Evolutionary conservation across 1,284 basidiomycete genomes (phyloP).

Genomic region (Mycena citricolor): DNA sequence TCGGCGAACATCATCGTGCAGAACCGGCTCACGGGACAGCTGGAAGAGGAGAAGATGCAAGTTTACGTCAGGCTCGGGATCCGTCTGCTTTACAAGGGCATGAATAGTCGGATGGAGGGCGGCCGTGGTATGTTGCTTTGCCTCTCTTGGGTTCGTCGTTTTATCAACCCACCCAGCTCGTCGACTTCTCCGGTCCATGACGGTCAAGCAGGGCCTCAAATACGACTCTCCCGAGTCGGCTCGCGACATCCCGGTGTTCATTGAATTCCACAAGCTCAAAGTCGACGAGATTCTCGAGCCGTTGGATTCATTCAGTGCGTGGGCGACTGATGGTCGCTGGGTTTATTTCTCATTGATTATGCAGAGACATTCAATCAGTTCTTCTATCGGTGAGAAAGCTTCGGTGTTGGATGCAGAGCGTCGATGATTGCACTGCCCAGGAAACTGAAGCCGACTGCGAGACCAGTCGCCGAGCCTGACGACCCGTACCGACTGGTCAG

Average conservation of each 20-base stretch:
- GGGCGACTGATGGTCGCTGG: slow-evolving; percentile 1
- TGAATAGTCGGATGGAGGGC: slow-evolving; percentile 88
- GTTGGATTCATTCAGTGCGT: slow-evolving; percentile 78
- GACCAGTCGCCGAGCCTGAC: slow-evolving; percentile 74
- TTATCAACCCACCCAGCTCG: slow-evolving; percentile 55
- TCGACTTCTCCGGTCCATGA: slow-evolving; percentile 82
- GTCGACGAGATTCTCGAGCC: slow-evolving; percentile 83
- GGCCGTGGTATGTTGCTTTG: slow-evolving; percentile 64
- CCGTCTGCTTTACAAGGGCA: slow-evolving; percentile 90
- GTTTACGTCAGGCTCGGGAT: slow-evolving; percentile 94
- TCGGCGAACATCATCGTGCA: slow-evolving; percentile 97
- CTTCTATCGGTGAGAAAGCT: slow-evolving; percentile 57
- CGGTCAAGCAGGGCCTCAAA: slow-evolving; percentile 93
- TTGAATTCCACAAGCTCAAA: slow-evolving; percentile 88
- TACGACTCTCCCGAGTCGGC: slow-evolving; percentile 87
- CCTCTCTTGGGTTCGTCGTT: neutral
- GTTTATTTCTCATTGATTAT: slow-evolving; percentile 9
- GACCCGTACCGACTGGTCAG: slow-evolving; percentile 81
- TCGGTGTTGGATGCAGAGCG: no score
- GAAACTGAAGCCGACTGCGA: slow-evolving; percentile 81
- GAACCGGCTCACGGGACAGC: slow-evolving; percentile 84
- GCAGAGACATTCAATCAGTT: slow-evolving; percentile 91
- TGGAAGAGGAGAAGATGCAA: slow-evolving; percentile 98
- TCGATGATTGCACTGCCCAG: slow-evolving; percentile 55
- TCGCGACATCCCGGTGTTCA: slow-evolving; percentile 83